Evolutionary conservation across 129 eudicot genomes (phyloP).

Genomic region (Heracleum sosnowskyi): DNA sequence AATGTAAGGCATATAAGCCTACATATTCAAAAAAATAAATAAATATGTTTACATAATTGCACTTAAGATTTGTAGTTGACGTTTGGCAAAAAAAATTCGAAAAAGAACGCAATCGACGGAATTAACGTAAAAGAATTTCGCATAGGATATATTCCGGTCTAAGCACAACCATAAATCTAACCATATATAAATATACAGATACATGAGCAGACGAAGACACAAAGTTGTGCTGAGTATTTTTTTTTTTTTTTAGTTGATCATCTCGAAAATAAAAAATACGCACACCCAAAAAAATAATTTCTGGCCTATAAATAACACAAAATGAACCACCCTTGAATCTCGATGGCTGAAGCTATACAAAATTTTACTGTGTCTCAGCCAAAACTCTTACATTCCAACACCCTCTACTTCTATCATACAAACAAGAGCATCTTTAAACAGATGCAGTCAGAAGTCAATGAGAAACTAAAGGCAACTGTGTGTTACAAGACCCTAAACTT

Average conservation of each 20-base stretch:
- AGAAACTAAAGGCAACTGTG: not conserved
- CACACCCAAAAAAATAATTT: no score
- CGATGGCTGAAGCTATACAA: not conserved
- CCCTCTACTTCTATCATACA: not conserved
- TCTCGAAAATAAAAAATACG: not conserved
- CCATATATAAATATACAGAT: no score
- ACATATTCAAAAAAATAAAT: no score
- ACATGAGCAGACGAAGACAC: not conserved
- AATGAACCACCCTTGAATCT: not conserved
- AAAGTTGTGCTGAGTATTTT: not conserved
- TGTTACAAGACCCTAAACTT: slow-evolving; percentile 1
- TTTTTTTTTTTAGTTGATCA: not conserved
- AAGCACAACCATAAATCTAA: no score
- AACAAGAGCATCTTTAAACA: not conserved
- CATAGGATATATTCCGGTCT: no score
- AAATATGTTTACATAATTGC: no score
- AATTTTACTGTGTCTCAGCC: not conserved
- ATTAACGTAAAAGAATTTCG: no score
- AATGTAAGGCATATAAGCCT: no score
- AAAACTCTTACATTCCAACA: not conserved
- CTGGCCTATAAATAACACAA: not conserved
- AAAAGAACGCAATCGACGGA: no score
- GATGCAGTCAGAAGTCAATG: not conserved
- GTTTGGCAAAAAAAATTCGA: no score
- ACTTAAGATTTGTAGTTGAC: no score